Evolutionary conservation across 495 filamentous ascomycete genomes (phyloP), one percentile per base, ranked within the genome.

Genomic region (Clohesyomyces aquaticus): DNA sequence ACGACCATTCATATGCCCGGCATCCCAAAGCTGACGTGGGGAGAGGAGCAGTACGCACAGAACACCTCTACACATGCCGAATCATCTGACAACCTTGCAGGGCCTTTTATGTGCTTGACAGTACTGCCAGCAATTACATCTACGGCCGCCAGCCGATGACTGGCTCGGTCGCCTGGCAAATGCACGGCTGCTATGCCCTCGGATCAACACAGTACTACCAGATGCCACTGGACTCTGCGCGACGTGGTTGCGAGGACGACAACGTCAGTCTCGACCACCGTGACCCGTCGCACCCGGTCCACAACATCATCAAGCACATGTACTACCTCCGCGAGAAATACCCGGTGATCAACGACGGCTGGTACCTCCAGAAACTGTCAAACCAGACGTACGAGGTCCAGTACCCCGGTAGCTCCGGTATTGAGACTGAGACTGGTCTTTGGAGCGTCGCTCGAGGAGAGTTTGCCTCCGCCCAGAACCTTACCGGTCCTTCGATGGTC

Each of bases 21-120:
- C 4, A 84, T 87, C 27, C 88, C 88, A 1, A 70, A 87, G 8
- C 68, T 89, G 14, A 71, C 84, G 14, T 91, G 85, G 80, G 88
- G 88, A 42, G 88, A 91, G 67, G 88, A 91, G 67, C 88, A 91
- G 69, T 83, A 77, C 1, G 84, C 87, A 28, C 89, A 91, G 51
- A 76, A 86, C 0, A 70, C 90, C 9, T 88, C 90, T 66, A 86
- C 82, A 54, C 85, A 85, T 2, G 87, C 87, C 18, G 69, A n/a
- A n/a, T 38, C 32, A 6, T 14, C 32, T 38, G 14, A 38, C 32
- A 38, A 6, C 32, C 32, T 14, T 38, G 14, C 14, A 38, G 32
- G 14, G 32, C 74, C 53, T 88, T 90, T 66, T 91, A 91, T 71
- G 79, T 91, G 50, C 90, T 83, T 66, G 88, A 88, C 6, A 83